Evolutionary conservation across 441 rosid genomes (phyloP).

Genomic region (Jatropha multifida): DNA sequence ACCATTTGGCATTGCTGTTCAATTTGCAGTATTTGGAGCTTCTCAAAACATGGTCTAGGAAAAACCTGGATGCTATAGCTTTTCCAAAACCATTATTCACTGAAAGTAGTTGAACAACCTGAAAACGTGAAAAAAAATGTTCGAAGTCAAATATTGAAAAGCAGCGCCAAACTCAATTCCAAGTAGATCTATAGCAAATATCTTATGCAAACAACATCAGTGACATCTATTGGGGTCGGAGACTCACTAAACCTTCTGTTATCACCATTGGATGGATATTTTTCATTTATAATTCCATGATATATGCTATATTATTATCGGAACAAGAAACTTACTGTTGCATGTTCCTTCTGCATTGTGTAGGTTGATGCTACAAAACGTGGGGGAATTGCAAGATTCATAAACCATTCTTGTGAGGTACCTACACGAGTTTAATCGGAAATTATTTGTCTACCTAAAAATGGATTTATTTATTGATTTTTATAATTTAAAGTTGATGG

Average conservation of each 20-base stretch:
- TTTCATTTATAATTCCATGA: neutral
- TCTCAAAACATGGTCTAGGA: too few relatives aligned
- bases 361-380: conserved; percentile 99
- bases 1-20: too few relatives aligned
- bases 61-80: too few relatives aligned
- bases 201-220: neutral
- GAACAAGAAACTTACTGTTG: conserved; percentile 5
- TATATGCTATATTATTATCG: conserved; percentile 9
- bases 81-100: too few relatives aligned
- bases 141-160: too few relatives aligned
- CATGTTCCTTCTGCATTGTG: conserved; percentile 14
- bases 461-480: conserved; percentile 22
- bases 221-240: conserved; percentile 4
- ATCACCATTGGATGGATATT: neutral
- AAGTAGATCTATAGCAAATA: neutral
- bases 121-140: too few relatives aligned
- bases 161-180: too few relatives aligned
- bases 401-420: conserved; percentile 99
- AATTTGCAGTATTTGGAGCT: too few relatives aligned
- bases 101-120: too few relatives aligned
- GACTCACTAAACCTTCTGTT: neutral
- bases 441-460: conserved; percentile 22
- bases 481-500: conserved; percentile 25
- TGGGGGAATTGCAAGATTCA: conserved; percentile 98
- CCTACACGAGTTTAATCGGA: conserved; percentile 18